Conservation (phyloP, 371 early-diverging fungal genomes). For the Mucor piriformis region DNA sequence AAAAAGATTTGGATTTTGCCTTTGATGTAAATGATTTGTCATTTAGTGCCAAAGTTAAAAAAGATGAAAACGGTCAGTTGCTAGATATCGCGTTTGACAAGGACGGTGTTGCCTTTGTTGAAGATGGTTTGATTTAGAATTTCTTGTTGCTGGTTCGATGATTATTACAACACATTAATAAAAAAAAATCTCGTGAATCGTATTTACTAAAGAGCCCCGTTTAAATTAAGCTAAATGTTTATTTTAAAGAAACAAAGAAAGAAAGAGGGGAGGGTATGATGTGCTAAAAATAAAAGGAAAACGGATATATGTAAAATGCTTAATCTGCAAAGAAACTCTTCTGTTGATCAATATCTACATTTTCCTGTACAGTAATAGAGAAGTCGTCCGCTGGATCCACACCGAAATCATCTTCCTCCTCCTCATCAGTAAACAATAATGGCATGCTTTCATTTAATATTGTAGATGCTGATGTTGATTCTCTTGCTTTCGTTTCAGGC, state of each 20-base stretch:
- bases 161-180: no score
- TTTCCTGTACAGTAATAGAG: background rate
- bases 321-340: no score
- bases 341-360: no score
- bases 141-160: slow-evolving; percentile 7
- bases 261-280: background rate
- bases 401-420: no score
- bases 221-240: no score
- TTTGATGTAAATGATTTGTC: slow-evolving; percentile 52
- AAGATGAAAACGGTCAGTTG: slow-evolving; percentile 42
- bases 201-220: no score
- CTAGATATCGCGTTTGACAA: slow-evolving; percentile 35
- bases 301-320: no score
- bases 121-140: slow-evolving; percentile 16
- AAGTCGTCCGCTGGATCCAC: background rate
- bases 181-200: no score
- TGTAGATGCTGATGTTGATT: no score
- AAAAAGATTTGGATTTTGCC: slow-evolving; percentile 35
- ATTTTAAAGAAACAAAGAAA: background rate
- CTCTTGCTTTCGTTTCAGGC: no score
- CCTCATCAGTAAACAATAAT: no score
- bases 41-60: slow-evolving; percentile 42
- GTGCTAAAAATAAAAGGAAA: background rate
- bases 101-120: slow-evolving; percentile 32
- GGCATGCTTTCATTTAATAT: no score